Percentiles rank a stretch among this genome's conserved stretches.
phyloP scores from a whole-genome alignment of 306 rosid genomes.

The Lupinus albus region DNA sequence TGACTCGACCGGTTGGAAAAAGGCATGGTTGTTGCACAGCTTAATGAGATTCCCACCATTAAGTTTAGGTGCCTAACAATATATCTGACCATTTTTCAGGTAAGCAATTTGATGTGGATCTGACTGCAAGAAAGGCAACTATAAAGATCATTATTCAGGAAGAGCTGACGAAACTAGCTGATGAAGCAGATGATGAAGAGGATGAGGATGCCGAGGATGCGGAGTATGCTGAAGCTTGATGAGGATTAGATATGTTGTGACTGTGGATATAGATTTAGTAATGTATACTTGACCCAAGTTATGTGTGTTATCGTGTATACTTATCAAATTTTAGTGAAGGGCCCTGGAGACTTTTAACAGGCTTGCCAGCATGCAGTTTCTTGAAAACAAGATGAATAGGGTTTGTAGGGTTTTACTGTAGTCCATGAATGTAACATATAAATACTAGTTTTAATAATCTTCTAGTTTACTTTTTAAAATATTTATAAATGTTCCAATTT shows the following conservation, averaged over 20 bases:
- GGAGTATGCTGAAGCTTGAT: conserved; percentile 60
- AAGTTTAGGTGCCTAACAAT: conserved; percentile 4
- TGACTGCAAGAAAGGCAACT: conserved; percentile 59
- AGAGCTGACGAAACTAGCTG: conserved; percentile 72
- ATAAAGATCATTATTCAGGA: conserved; percentile 69
- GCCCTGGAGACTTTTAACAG: conserved; percentile 32
- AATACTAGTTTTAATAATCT: not conserved
- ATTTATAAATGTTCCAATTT: no score
- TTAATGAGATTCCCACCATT: not conserved
- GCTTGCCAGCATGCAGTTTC: conserved; percentile 39
- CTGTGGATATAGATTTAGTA: conserved; percentile 40
- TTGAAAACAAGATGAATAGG: conserved; percentile 43
- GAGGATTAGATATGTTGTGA: conserved; percentile 29
- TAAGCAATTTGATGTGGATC: conserved; percentile 51
- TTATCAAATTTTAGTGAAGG: conserved; percentile 22
- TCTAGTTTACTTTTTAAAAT: not conserved
- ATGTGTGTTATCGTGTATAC: conserved; percentile 14
- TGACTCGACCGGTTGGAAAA: no score
- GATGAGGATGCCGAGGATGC: conserved; percentile 44
- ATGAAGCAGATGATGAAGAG: conserved; percentile 51
- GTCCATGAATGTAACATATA: conserved; percentile 35
- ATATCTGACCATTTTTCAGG: conserved; percentile 47
- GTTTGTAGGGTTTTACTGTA: conserved; percentile 38
- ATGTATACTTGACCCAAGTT: conserved; percentile 23
- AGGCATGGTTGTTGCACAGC: no score